Conservation (phyloP, 805 yeast genomes). For the Sugiyamaella marilandica region DNA sequence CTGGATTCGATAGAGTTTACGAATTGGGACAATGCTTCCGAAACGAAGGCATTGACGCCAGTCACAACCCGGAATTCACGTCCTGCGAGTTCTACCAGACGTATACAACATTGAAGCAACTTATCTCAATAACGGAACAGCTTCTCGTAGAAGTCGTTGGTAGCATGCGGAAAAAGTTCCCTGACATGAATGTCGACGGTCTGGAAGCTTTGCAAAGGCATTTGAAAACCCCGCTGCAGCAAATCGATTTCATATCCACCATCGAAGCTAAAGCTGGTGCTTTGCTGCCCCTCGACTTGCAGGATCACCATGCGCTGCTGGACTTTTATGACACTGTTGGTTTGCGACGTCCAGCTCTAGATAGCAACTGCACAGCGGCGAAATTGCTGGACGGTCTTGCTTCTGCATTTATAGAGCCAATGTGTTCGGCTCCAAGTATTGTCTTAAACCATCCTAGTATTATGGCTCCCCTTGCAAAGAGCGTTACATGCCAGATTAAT, state of each 20-base stretch:
- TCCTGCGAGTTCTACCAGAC: conserved; percentile 99
- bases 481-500: conserved; percentile 31
- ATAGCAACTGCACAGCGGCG: conserved; percentile 38
- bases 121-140: conserved; percentile 60
- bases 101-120: conserved; percentile 61
- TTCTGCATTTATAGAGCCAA: conserved; percentile 58
- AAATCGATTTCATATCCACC: conserved; percentile 62
- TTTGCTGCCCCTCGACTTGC: conserved; percentile 43
- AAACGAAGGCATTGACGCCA: conserved; percentile 97
- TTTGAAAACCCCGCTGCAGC: conserved; percentile 30
- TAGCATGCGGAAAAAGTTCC: conserved; percentile 25
- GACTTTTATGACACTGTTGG: conserved; percentile 39
- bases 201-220: conserved; percentile 15
- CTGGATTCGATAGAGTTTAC: conserved; percentile 97
- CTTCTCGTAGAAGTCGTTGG: conserved; percentile 44
- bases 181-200: conserved; percentile 12
- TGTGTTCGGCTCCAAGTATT: conserved; percentile 61
- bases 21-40: conserved; percentile 99
- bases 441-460: conserved; percentile 78
- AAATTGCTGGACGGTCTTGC: conserved; percentile 63
- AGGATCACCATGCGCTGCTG: conserved; percentile 37
- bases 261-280: conserved; percentile 51
- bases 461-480: conserved; percentile 86
- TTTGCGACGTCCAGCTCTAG: conserved; percentile 28
- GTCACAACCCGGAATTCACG: conserved; percentile 98